Evolutionary conservation across 176 grass and related monocot genomes (phyloP).

Genomic region (Oryza glaberrima): DNA sequence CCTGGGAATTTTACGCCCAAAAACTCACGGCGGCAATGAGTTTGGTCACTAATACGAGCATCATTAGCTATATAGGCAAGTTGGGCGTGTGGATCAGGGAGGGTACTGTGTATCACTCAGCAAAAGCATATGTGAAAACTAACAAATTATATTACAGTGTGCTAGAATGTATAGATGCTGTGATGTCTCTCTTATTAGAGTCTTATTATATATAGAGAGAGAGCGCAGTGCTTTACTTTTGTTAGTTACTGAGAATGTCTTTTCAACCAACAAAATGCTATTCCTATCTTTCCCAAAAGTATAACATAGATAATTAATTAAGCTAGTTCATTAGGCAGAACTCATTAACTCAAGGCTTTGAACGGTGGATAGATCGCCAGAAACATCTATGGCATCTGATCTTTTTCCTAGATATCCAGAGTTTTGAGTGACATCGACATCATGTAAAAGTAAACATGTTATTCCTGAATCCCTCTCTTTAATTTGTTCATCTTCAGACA

Average conservation of each 20-base stretch:
- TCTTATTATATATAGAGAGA: too few species aligned
- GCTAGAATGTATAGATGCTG: slow-evolving; percentile 11
- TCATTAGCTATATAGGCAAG: background rate
- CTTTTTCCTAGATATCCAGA: background rate
- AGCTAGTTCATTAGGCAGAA: too few species aligned
- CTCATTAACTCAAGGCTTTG: too few species aligned
- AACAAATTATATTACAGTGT: background rate
- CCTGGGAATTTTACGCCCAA: slow-evolving; percentile 23
- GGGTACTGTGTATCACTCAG: background rate
- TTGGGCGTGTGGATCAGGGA: background rate
- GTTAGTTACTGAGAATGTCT: background rate
- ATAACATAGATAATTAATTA: background rate
- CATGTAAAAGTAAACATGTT: background rate
- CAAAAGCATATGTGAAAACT: background rate
- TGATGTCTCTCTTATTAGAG: background rate
- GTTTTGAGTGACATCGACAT: background rate
- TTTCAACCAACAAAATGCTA: background rate
- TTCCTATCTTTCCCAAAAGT: background rate
- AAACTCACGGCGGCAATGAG: background rate
- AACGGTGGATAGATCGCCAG: background rate
- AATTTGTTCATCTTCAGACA: background rate
- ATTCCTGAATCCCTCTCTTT: background rate
- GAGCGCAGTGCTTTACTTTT: background rate
- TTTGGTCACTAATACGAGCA: background rate
- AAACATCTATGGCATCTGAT: background rate